phyloP scores from a whole-genome alignment of 257 asterid species.

The Parsonsia alboflavescens region DNA sequence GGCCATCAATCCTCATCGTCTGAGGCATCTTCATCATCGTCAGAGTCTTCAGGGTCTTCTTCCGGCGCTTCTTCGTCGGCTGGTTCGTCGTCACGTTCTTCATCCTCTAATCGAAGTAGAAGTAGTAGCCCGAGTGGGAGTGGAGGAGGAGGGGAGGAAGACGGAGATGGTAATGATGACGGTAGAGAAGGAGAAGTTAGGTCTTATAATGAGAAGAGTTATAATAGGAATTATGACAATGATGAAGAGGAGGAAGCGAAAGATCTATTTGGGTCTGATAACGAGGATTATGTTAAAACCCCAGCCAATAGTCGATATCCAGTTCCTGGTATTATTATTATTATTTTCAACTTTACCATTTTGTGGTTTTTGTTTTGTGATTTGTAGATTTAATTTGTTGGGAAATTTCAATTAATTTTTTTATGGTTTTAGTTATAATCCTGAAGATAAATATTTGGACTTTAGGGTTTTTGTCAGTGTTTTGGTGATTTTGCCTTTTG shows the following conservation, averaged over 20 bases:
- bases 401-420: neutral
- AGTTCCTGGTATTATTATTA: conserved; percentile 60
- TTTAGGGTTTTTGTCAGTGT: conserved; percentile 1
- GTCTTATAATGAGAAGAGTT: neutral
- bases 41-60: conserved; percentile 32
- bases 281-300: conserved; percentile 74
- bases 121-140: conserved; percentile 28
- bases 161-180: conserved; percentile 36
- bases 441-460: conserved; percentile 1
- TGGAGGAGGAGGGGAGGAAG: conserved; percentile 29
- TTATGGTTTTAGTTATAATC: neutral
- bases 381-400: neutral
- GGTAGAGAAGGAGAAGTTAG: conserved; percentile 45
- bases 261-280: conserved; percentile 94
- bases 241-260: conserved; percentile 41
- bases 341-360: neutral
- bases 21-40: conserved; percentile 25
- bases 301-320: conserved; percentile 52
- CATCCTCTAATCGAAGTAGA: conserved; percentile 54
- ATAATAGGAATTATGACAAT: conserved; percentile 20
- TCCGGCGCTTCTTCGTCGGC: conserved; percentile 47
- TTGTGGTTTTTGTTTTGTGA: neutral
- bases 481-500: neutral
- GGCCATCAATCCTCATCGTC: conserved; percentile 33
- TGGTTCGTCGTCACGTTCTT: conserved; percentile 26